Evolutionary conservation across 768 basidiomycete species (phyloP), one percentile per base, ranked within the genome.

Genomic region (Pleurotus cornucopiae): DNA sequence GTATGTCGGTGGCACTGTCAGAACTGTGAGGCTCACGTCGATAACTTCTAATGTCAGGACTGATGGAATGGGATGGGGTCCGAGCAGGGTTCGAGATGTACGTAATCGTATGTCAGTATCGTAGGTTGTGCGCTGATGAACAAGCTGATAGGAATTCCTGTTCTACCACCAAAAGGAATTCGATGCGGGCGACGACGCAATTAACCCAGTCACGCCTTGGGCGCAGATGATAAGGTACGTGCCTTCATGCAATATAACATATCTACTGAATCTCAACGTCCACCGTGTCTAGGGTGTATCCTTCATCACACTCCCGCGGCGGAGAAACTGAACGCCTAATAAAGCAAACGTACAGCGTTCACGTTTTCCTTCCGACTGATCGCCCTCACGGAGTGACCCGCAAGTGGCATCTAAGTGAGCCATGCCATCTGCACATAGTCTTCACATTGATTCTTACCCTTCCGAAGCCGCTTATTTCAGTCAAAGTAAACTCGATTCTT

Each of bases 341-440:
- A 62, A 92, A 92, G 67, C 89, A 92, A 66, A 92, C 90, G 0
- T 92, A 91, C 63, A 90, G 88, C 45, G 89, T 91, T 40, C 84
- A 82, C 62, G 87, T 91, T 49, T 81, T 83, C 23, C 78, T 86
- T 18, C 77, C 84, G 6, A 66, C 68, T 37, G 81, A 84, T 53
- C 81, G 84, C 21, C 62, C 72, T 39, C 72, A 71, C 59, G 78
- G 76, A 40, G 70, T 77, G 53, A 71, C 83, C 52, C 80, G 87
- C 52, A 92, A 92, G 65, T 91, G 90, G 90, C 90, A 92, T 64
- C 76, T 92, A 26, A 91, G 90, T 91, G 64, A 65, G 87, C 71
- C 51, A 51, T 43, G 46, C 40, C 48, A 57, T 66, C 55, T 41
- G 41, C 16, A 34, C 20, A 55, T 38, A 55, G 61, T 49, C 55